Conservation (phyloP, 495 filamentous ascomycete species). For the Podospora comata region DNA sequence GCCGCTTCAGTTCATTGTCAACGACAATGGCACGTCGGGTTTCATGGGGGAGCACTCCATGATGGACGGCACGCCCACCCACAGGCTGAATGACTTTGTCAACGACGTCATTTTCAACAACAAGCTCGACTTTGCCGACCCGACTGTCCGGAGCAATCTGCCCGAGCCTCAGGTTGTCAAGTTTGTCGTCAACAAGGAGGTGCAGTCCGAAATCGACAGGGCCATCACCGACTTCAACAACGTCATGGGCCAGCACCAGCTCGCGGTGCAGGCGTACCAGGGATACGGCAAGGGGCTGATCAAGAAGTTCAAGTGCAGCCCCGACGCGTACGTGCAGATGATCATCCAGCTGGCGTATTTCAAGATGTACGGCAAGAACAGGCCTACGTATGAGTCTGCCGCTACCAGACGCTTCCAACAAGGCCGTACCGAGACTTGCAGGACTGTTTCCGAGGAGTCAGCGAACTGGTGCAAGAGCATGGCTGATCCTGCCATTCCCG, state of each 20-base stretch:
- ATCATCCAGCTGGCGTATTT: slow-evolving; percentile 97
- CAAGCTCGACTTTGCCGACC: slow-evolving; percentile 79
- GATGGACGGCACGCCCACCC: slow-evolving; percentile 99
- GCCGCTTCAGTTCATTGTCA: slow-evolving; percentile 95
- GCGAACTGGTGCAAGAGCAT: slow-evolving; percentile 89
- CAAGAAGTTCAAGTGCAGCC: slow-evolving; percentile 99
- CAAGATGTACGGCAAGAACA: slow-evolving; percentile 98
- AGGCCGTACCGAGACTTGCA: slow-evolving; percentile 94
- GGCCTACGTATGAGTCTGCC: slow-evolving; percentile 97
- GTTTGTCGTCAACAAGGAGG: slow-evolving; percentile 71
- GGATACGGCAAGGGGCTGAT: slow-evolving; percentile 98
- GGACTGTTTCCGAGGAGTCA: slow-evolving; percentile 85
- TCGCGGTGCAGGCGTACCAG: slow-evolving; percentile 90
- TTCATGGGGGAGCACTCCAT: slow-evolving; percentile 99
- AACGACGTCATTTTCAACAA: slow-evolving; percentile 86
- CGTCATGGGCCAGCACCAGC: slow-evolving; percentile 82
- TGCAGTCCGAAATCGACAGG: slow-evolving; percentile 69
- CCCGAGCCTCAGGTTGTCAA: slow-evolving; percentile 73
- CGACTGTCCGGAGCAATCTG: slow-evolving; percentile 73
- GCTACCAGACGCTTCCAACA: slow-evolving; percentile 91
- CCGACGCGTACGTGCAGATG: slow-evolving; percentile 98
- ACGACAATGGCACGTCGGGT: slow-evolving; percentile 95
- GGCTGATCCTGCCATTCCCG: slow-evolving; percentile 58
- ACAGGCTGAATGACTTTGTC: slow-evolving; percentile 91
- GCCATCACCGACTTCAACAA: slow-evolving; percentile 72